Conservation (phyloP, 495 filamentous ascomycete species). For the Talaromyces liani region DNA sequence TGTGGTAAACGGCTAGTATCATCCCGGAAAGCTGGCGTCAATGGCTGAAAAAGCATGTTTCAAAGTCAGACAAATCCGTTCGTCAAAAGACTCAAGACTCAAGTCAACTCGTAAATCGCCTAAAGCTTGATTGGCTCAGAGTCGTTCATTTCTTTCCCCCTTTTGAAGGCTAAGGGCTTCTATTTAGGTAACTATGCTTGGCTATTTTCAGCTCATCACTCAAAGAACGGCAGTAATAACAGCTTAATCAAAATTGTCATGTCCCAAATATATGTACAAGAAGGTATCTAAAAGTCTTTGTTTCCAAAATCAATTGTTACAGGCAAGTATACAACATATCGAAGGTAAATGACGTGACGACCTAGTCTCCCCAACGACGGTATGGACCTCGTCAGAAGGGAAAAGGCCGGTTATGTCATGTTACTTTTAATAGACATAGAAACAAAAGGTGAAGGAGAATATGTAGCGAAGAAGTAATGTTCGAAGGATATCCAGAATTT, state of each 20-base stretch:
- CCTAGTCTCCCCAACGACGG: neutral
- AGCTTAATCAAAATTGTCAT: neutral
- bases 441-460: neutral
- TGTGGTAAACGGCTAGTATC: neutral
- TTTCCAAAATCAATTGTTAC: conserved; percentile 4
- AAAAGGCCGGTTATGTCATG: neutral
- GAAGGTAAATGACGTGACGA: neutral
- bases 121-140: neutral
- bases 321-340: conserved; percentile 3
- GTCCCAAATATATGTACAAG: conserved; percentile 1
- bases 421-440: conserved; percentile 1
- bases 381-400: neutral
- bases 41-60: neutral
- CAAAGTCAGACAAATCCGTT: neutral
- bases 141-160: neutral
- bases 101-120: neutral
- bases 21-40: neutral
- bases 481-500: neutral
- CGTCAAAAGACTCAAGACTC: neutral
- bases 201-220: neutral
- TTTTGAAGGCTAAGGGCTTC: neutral
- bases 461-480: neutral
- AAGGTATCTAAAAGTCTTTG: neutral
- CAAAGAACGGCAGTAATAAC: neutral
- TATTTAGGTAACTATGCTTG: neutral